Conservation (phyloP, 345 rosid genomes). For the Zanthoxylum bungeanum region DNA sequence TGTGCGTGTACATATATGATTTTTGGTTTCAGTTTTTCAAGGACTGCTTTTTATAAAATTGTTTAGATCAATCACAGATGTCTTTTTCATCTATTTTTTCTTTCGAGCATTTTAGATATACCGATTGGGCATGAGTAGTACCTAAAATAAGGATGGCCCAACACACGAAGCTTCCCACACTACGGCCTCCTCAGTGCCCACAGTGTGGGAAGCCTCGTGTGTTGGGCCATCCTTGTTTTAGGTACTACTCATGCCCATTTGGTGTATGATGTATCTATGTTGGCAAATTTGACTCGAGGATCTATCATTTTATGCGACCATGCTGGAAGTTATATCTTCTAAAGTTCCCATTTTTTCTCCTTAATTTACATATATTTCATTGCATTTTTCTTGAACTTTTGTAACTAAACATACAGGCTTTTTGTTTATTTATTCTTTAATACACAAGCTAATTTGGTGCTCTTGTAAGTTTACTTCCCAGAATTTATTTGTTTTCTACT, state of each 20-base stretch:
- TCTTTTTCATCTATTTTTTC: not conserved
- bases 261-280: not conserved
- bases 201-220: too few relatives aligned
- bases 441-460: not conserved
- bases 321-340: not conserved
- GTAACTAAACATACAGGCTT: not conserved
- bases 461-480: not conserved
- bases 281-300: not conserved
- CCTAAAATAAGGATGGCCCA: too few relatives aligned
- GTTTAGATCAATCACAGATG: not conserved
- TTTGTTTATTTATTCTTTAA: not conserved
- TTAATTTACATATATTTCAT: not conserved
- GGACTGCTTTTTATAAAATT: not conserved
- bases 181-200: too few relatives aligned
- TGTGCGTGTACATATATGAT: not conserved
- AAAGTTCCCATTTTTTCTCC: not conserved
- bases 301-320: not conserved
- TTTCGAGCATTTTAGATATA: not conserved
- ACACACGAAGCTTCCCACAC: too few relatives aligned
- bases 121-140: too few relatives aligned
- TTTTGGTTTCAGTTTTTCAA: not conserved
- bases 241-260: not conserved
- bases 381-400: not conserved
- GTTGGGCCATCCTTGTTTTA: too few relatives aligned
- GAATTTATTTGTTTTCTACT: not conserved